Percentiles rank a stretch among this genome's conserved stretches.
These are phyloP conservation scores for Austroboletus eburneus DNA, from an alignment of 768 basidiomycete genomes.

Conservation along the genomic window DNA sequence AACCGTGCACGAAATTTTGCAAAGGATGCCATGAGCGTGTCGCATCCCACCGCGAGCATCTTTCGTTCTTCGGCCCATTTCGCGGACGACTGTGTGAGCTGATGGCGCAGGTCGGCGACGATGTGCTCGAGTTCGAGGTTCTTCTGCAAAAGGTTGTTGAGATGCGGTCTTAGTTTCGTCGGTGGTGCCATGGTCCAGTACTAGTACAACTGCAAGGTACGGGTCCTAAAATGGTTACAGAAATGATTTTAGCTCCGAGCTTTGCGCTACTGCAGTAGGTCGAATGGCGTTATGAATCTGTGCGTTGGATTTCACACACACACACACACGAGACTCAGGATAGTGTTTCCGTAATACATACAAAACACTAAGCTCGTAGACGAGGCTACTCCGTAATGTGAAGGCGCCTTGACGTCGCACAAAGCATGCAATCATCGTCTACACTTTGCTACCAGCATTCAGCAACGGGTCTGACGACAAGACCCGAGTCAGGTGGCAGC, in stretches of 20 bases:
- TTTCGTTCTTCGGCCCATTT: slow-evolving; percentile 30
- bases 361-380: too few species aligned
- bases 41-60: slow-evolving; percentile 18
- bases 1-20: slow-evolving; percentile 27
- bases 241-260: not conserved
- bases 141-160: slow-evolving; percentile 26
- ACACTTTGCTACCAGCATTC: too few species aligned
- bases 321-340: slow-evolving; percentile 17
- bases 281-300: slow-evolving; percentile 1
- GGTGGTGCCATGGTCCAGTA: slow-evolving; percentile 22
- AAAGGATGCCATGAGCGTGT: slow-evolving; percentile 29
- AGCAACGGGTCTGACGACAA: too few species aligned
- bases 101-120: slow-evolving; percentile 26
- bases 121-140: slow-evolving; percentile 27
- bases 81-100: slow-evolving; percentile 26
- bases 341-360: too few species aligned
- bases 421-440: too few species aligned
- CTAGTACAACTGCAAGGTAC: not conserved
- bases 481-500: too few species aligned
- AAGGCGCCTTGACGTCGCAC: too few species aligned
- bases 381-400: too few species aligned
- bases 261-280: not conserved
- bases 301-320: not conserved
- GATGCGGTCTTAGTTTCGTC: slow-evolving; percentile 23
- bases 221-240: not conserved